Evolutionary conservation across 2,329 filamentous ascomycete genomes (phyloP), one percentile per base, ranked within the genome.

Genomic region (Pezicula radicicola): DNA sequence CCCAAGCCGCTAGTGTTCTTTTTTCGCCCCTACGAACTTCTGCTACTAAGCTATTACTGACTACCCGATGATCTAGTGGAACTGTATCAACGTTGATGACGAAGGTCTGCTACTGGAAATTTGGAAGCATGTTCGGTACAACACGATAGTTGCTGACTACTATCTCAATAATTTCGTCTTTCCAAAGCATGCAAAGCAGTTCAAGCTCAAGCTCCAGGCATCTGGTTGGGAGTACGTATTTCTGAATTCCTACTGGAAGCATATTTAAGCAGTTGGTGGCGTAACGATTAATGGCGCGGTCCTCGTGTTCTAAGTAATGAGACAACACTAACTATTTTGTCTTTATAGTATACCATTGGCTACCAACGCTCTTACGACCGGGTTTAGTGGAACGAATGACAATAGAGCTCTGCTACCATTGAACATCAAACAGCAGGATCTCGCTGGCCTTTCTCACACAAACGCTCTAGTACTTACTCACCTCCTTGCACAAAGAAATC

Each of bases 351-450:
- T 19, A 19, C 19, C 19, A 19, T 19, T 19, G 19, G 19, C 19
- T 19, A 19, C 2, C 19, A 43, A 15, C 13, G 60, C 68, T 2
- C 54, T 76, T 1, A 87, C 84, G 0, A 88, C 85, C 0, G 87
- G 87, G 0, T 91, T 91, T 62, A 87, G 82, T 7, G 87, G 87
- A 0, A 90, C 87, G 0, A 89, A 88, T 42, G 87, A 90, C 60
- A 83, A 79, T 18, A 73, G 77, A 36, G 69, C 67, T 0, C 71
- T 87, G 33, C 66, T 89, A 0, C 87, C 87, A 0, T 64, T 83
- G n/a, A 82, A 75, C 0, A 81, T 89, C 18, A 64, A 70, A 18
- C 85, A 89, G 48, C 67, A 79, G 0, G 84, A 90, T 53, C 71
- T 90, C 0, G 68, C 72, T 0, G 65, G 71, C 0, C 71, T 88